phyloP scores from a whole-genome alignment of 352 stramenopile genomes.

The Albugo candida region DNA sequence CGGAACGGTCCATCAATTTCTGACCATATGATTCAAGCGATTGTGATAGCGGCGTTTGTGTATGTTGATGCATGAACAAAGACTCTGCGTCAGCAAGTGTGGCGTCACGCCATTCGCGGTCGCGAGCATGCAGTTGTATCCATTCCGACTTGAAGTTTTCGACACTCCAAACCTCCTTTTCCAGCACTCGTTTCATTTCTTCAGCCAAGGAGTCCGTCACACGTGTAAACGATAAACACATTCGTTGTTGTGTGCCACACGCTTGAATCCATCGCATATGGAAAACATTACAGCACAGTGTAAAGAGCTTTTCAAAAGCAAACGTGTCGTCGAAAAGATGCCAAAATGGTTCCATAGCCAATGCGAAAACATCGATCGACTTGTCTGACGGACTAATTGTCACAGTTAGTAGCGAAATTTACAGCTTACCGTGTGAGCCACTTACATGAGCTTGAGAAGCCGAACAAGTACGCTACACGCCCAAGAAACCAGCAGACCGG shows the following conservation, averaged over 20 bases:
- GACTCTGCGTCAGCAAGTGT: not conserved
- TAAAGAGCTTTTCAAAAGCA: constrained; percentile 65
- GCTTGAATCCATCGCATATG: constrained; percentile 7
- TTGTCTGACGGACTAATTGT: not conserved
- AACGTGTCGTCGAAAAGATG: constrained; percentile 57
- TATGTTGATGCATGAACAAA: not conserved
- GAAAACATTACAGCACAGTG: constrained; percentile 55
- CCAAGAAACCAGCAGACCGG: constrained; percentile 36
- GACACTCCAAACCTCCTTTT: constrained; percentile 31
- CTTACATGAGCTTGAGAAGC: constrained; percentile 52
- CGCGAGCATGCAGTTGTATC: constrained; percentile 17
- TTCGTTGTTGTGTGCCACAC: too few species aligned
- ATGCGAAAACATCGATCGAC: constrained; percentile 46
- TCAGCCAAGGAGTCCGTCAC: constrained; percentile 59
- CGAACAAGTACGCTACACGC: constrained; percentile 57
- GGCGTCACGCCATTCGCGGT: constrained; percentile 2
- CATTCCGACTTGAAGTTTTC: constrained; percentile 48
- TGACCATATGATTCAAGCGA: constrained; percentile 34
- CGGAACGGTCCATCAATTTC: constrained; percentile 54
- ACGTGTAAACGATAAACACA: constrained; percentile 31
- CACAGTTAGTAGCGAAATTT: not conserved
- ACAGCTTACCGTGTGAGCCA: constrained; percentile 4
- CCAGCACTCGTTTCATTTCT: constrained; percentile 45
- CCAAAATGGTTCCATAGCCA: constrained; percentile 70
- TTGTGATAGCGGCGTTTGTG: not conserved